Evolutionary conservation across 371 early-diverging fungal genomes (phyloP).

Genomic region (Mucor sp.): DNA sequence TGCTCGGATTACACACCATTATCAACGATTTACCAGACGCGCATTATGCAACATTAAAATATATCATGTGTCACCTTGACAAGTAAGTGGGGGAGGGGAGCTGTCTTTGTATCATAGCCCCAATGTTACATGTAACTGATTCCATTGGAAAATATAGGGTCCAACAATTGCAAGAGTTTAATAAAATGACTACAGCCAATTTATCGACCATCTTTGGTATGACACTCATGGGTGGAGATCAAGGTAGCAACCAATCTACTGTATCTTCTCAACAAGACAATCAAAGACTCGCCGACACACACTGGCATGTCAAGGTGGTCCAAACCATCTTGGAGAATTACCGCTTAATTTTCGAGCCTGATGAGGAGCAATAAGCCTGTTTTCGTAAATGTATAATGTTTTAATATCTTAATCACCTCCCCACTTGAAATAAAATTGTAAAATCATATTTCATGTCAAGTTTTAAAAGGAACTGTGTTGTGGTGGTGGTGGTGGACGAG

Average conservation of each 20-base stretch:
- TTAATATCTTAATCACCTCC: neutral
- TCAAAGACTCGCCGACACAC: slow-evolving; percentile 55
- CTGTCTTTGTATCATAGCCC: no score
- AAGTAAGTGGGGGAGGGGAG: slow-evolving; percentile 39
- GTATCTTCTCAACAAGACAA: slow-evolving; percentile 32
- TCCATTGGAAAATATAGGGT: slow-evolving; percentile 54
- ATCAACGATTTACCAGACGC: slow-evolving; percentile 77
- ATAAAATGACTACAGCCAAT: slow-evolving; percentile 87
- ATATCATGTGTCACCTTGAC: slow-evolving; percentile 75
- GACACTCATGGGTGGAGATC: slow-evolving; percentile 72
- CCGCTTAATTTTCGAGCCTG: slow-evolving; percentile 63
- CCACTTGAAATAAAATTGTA: no score
- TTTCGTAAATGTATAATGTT: neutral
- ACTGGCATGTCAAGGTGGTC: slow-evolving; percentile 59
- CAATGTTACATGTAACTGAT: neutral
- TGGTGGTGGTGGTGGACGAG: neutral
- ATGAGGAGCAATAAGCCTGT: slow-evolving; percentile 31
- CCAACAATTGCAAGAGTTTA: slow-evolving; percentile 71
- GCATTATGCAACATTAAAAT: slow-evolving; percentile 78
- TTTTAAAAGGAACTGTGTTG: neutral
- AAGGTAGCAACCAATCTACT: slow-evolving; percentile 10
- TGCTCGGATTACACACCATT: slow-evolving; percentile 65
- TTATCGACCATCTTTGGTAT: slow-evolving; percentile 91
- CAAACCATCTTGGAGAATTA: slow-evolving; percentile 66
- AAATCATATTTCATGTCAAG: no score